These are phyloP conservation scores for Botrytis galanthina DNA, from an alignment of 2,329 filamentous ascomycete genomes.

Conservation along the genomic window DNA sequence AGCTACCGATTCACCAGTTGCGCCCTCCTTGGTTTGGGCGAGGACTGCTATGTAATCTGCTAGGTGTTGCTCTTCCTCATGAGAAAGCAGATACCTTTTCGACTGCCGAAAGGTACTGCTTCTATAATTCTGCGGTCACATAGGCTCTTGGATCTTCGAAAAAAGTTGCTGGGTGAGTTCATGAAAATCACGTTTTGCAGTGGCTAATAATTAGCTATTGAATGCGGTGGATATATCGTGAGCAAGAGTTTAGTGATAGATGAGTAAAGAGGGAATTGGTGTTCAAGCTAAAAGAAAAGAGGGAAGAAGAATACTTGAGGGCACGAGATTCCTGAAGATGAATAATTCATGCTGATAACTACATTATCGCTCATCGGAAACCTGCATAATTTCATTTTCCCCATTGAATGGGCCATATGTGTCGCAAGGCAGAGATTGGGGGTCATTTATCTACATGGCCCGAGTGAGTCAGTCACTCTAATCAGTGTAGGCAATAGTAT, in stretches of 20 bases:
- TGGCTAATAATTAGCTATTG: background rate
- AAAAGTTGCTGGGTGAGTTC: background rate
- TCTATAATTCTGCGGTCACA: conserved; percentile 14
- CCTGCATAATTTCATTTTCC: background rate
- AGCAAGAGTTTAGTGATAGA: background rate
- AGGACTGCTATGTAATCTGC: conserved; percentile 29
- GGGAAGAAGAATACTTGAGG: background rate
- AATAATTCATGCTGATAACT: background rate
- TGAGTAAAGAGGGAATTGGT: background rate
- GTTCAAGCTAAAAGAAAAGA: too few species aligned
- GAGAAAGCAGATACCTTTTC: background rate
- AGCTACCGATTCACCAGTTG: conserved; percentile 27
- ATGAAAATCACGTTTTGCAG: background rate
- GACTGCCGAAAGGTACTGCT: background rate
- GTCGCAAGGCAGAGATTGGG: background rate
- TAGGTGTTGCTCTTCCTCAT: conserved; percentile 26
- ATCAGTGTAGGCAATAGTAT: too few species aligned
- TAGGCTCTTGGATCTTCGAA: background rate
- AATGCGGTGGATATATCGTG: background rate
- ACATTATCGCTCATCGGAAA: background rate
- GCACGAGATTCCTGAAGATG: background rate
- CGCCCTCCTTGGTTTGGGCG: conserved; percentile 19
- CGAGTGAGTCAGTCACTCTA: background rate
- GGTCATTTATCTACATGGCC: background rate
- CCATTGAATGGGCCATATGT: background rate